These are phyloP conservation scores for Linnemannia hyalina DNA, from an alignment of 192 early-diverging fungal genomes.

Conservation along the genomic window DNA sequence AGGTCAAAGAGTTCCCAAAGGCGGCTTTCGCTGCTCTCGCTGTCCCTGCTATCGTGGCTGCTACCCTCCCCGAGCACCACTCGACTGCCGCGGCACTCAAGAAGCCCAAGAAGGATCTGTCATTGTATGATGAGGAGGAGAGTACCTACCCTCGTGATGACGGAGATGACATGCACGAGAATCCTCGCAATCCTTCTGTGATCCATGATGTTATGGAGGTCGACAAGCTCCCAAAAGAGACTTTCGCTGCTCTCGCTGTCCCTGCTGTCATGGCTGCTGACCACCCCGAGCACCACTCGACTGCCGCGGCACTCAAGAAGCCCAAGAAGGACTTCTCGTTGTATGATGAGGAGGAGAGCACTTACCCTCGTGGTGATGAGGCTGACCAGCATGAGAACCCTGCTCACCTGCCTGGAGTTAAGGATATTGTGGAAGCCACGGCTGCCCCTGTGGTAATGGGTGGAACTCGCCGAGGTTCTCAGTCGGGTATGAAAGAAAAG, in stretches of 20 bases:
- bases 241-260: no score
- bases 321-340: neutral
- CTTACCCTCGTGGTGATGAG: conserved; percentile 19
- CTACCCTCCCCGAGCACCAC: neutral
- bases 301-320: neutral
- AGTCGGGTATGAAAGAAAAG: conserved; percentile 1
- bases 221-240: neutral
- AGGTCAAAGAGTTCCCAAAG: neutral
- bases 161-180: no score
- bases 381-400: conserved; percentile 13
- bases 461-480: conserved; percentile 5
- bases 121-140: conserved; percentile 24
- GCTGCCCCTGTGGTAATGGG: neutral
- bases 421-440: neutral
- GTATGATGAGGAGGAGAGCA: conserved; percentile 23
- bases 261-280: no score
- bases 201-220: no score
- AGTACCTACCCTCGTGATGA: no score
- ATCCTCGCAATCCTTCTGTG: no score
- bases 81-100: conserved; percentile 3
- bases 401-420: neutral
- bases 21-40: neutral
- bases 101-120: neutral
- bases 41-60: neutral
- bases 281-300: no score